Conservation (phyloP, 805 yeast species). For the Lipomyces lipofer region DNA sequence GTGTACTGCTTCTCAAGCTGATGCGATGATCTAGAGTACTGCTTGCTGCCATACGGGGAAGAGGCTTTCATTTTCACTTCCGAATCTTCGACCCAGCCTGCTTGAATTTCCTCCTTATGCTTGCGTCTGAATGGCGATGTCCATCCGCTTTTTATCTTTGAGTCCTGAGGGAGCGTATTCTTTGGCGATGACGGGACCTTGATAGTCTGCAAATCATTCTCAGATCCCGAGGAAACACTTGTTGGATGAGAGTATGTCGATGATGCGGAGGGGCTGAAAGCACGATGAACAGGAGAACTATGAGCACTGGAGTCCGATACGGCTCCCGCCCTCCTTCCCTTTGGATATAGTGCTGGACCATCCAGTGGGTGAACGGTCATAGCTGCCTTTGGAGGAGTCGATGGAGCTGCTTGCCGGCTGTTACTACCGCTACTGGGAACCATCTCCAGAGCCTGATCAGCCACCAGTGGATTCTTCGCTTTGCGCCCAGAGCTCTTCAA, state of each 20-base stretch:
- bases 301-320: slow-evolving; percentile 24
- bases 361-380: background rate
- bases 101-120: slow-evolving; percentile 38
- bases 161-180: background rate
- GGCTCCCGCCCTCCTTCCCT: too few relatives aligned
- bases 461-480: too few relatives aligned
- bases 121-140: slow-evolving; percentile 47
- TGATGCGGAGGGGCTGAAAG: slow-evolving; percentile 32
- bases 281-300: slow-evolving; percentile 32
- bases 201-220: slow-evolving; percentile 12
- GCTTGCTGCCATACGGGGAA: slow-evolving; percentile 8
- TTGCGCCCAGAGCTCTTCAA: too few relatives aligned
- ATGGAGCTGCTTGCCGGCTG: background rate
- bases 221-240: slow-evolving; percentile 27
- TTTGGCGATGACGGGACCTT: background rate
- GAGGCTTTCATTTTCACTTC: background rate
- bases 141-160: slow-evolving; percentile 41
- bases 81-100: slow-evolving; percentile 32
- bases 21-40: background rate
- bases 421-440: background rate
- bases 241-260: slow-evolving; percentile 34
- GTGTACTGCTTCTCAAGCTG: background rate
- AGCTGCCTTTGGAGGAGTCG: background rate
- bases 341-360: slow-evolving; percentile 14
- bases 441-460: background rate